These are phyloP conservation scores for Yarrowia hollandica DNA, from an alignment of 805 yeast genomes.

Conservation along the genomic window DNA sequence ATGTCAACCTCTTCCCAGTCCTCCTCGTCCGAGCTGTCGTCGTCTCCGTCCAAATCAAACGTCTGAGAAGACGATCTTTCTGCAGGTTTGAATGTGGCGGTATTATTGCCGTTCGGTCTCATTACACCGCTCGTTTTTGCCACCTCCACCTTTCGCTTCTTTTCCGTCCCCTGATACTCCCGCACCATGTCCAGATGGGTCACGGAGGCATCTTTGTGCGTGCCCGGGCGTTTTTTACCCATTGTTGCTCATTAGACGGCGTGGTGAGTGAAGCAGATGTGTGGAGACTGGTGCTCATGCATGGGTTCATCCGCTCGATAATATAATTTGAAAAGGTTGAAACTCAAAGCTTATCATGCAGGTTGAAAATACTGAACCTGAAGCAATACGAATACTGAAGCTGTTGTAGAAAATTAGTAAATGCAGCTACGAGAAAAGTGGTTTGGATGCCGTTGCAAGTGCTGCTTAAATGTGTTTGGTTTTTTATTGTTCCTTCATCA, in stretches of 20 bases:
- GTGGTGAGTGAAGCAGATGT: no score
- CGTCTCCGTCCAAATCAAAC: background rate
- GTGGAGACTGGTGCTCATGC: no score
- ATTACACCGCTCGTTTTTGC: no score
- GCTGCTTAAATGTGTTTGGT: no score
- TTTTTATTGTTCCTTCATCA: no score
- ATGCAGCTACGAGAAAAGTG: background rate
- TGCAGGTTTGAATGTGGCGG: no score
- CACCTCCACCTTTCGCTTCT: background rate
- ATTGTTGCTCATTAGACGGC: no score
- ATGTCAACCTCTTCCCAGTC: slow-evolving; percentile 27
- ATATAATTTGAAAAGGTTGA: background rate
- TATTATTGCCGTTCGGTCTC: no score
- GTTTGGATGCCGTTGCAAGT: background rate
- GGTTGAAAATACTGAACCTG: no score
- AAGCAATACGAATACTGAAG: no score
- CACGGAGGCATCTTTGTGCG: background rate
- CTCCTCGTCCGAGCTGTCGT: slow-evolving; percentile 9
- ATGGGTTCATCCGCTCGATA: no score
- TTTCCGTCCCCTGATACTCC: background rate
- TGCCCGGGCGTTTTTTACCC: background rate
- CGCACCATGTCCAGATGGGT: slow-evolving; percentile 6
- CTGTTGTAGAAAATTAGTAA: no score
- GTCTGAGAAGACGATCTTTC: background rate
- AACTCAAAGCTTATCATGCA: background rate